Evolutionary conservation across 129 eudicot genomes (phyloP).

Genomic region (Arctium minus): DNA sequence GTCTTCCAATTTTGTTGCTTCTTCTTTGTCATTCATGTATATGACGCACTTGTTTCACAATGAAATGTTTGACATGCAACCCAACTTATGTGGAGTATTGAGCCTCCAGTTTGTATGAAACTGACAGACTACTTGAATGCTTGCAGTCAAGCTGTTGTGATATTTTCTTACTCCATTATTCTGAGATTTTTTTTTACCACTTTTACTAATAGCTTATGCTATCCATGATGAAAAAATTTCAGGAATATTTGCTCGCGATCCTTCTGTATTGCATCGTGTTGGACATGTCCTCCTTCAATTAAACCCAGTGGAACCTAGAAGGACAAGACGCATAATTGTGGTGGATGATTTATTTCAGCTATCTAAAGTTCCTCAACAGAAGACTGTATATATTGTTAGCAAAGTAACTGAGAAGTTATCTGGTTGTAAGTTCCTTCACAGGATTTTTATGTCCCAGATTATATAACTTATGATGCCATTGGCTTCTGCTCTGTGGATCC

Average conservation of each 20-base stretch:
- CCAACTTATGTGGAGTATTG: not conserved
- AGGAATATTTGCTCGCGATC: conserved; percentile 89
- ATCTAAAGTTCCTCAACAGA: conserved; percentile 64
- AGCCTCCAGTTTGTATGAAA: conserved; percentile 8
- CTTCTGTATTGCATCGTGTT: conserved; percentile 70
- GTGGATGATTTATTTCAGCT: conserved; percentile 93
- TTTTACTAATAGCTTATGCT: conserved; percentile 2
- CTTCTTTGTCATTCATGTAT: not conserved
- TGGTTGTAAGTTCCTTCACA: conserved; percentile 63
- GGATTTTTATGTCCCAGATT: not conserved
- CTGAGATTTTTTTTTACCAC: not conserved
- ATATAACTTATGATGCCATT: not conserved
- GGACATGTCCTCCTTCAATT: conserved; percentile 81
- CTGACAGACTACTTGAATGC: not conserved
- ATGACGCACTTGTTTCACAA: not conserved
- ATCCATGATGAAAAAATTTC: conserved; percentile 7
- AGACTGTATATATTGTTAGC: conserved; percentile 58
- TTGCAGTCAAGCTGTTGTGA: not conserved
- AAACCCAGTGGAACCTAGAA: conserved; percentile 65
- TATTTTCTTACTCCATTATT: not conserved
- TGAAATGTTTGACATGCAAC: not conserved
- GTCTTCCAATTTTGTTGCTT: not conserved
- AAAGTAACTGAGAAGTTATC: conserved; percentile 62
- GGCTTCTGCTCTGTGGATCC: conserved; percentile 1
- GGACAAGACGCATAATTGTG: conserved; percentile 57